Evolutionary conservation across 371 early-diverging fungal genomes (phyloP).

Genomic region (Mortierella sp.): DNA sequence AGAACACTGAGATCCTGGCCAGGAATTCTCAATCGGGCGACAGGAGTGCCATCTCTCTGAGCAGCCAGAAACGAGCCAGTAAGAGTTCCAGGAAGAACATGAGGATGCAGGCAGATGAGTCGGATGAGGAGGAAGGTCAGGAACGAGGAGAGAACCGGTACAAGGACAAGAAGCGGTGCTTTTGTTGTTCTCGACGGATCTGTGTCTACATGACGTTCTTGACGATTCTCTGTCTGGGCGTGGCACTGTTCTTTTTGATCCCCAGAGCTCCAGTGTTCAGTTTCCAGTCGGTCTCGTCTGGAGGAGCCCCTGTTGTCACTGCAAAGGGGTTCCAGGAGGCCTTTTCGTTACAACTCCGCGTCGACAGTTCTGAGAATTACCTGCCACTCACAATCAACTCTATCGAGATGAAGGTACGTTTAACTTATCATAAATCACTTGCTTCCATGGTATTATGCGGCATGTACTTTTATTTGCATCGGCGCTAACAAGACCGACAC

Average conservation of each 20-base stretch:
- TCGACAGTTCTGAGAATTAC: conserved; percentile 41
- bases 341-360: conserved; percentile 34
- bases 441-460: no score
- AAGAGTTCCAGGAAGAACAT: conserved; percentile 1
- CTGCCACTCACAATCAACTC: conserved; percentile 33
- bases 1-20: conserved; percentile 29
- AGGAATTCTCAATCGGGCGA: conserved; percentile 11
- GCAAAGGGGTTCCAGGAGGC: conserved; percentile 23
- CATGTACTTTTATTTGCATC: neutral
- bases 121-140: conserved; percentile 49
- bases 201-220: conserved; percentile 47
- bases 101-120: conserved; percentile 16
- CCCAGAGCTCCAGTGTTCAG: conserved; percentile 34
- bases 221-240: conserved; percentile 10
- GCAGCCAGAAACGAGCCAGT: conserved; percentile 6
- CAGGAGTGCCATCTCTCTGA: conserved; percentile 2
- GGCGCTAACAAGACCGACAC: neutral
- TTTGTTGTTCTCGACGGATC: conserved; percentile 34
- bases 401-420: conserved; percentile 42
- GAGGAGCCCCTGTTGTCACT: conserved; percentile 30
- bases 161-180: conserved; percentile 34
- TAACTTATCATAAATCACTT: no score
- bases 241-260: conserved; percentile 38
- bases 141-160: conserved; percentile 33
- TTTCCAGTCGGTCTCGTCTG: conserved; percentile 24